These are phyloP conservation scores for Pulveroboletus ravenelii DNA, from an alignment of 768 basidiomycete species.

Conservation along the genomic window DNA sequence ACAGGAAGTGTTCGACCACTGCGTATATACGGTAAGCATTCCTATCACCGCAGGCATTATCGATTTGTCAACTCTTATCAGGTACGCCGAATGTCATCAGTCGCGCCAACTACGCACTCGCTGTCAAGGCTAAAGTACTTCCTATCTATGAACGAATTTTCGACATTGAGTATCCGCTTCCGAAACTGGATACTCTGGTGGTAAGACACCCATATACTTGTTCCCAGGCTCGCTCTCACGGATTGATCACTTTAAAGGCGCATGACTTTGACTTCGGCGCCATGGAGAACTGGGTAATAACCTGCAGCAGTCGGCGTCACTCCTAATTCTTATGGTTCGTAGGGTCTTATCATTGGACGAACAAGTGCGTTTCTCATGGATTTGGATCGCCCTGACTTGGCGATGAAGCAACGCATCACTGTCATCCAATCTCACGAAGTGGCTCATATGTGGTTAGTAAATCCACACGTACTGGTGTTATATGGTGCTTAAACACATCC, in stretches of 20 bases:
- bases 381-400: conserved; percentile 64
- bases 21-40: conserved; percentile 69
- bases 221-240: not conserved
- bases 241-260: conserved; percentile 38
- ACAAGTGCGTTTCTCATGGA: conserved; percentile 79
- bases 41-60: not conserved
- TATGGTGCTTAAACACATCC: conserved; percentile 11
- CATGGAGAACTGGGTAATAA: conserved; percentile 83
- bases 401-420: conserved; percentile 76
- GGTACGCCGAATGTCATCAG: conserved; percentile 79
- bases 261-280: conserved; percentile 88
- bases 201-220: conserved; percentile 34
- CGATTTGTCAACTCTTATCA: conserved; percentile 25
- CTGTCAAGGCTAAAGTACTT: conserved; percentile 75
- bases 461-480: not conserved
- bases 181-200: conserved; percentile 91
- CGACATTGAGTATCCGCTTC: conserved; percentile 86
- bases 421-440: conserved; percentile 81
- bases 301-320: not conserved
- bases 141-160: conserved; percentile 93
- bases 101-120: conserved; percentile 82
- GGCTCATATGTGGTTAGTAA: conserved; percentile 69
- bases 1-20: conserved; percentile 79
- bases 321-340: conserved; percentile 4
- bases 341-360: conserved; percentile 85